Evolutionary conservation across 345 rosid species (phyloP), one percentile per base, ranked within the genome.

Genomic region (Cardamine occulta): DNA sequence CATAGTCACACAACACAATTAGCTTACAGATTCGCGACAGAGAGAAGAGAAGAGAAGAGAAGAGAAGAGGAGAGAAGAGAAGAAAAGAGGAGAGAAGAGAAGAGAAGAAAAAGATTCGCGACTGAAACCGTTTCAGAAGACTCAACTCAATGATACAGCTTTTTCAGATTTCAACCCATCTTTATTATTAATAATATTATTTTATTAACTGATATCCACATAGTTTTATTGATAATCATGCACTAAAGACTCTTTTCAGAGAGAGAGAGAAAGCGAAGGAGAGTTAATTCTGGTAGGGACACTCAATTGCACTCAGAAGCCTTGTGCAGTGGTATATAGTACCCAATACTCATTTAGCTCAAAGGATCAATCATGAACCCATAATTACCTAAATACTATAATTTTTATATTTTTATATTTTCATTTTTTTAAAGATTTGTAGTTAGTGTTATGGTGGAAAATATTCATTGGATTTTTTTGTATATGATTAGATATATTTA

Each of bases 211-310:
- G n/a, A n/a, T n/a, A n/a, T n/a, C n/a, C n/a, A n/a, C n/a, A n/a
- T n/a, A n/a, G n/a, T n/a, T n/a, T n/a, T n/a, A n/a, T n/a, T n/a
- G n/a, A n/a, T n/a, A n/a, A n/a, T n/a, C n/a, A n/a, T n/a, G n/a
- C n/a, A n/a, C n/a, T n/a, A 53, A 57, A 70, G 53, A 40, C 28
- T 26, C 42, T 66, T 66, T 9, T 19, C 14, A 62, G 40, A 44
- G 47, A 68, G 47, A 79, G 28, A 68, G 48, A 66, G 45, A 24
- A 62, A 57, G 18, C 49, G 32, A 35, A 28, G 53, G 47, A 66
- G 40, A 75, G 61, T 73, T 79, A 74, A 68, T 75, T 82, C 59
- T 70, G 6, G 60, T 66, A 54, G 87, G 87, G 82, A 81, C 85
- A 83, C 80, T 48, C 72, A 58, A 58, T 59, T 55, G 29, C 73